These are phyloP conservation scores for Melaleuca alternifolia DNA, from an alignment of 345 rosid genomes.

Conservation along the genomic window DNA sequence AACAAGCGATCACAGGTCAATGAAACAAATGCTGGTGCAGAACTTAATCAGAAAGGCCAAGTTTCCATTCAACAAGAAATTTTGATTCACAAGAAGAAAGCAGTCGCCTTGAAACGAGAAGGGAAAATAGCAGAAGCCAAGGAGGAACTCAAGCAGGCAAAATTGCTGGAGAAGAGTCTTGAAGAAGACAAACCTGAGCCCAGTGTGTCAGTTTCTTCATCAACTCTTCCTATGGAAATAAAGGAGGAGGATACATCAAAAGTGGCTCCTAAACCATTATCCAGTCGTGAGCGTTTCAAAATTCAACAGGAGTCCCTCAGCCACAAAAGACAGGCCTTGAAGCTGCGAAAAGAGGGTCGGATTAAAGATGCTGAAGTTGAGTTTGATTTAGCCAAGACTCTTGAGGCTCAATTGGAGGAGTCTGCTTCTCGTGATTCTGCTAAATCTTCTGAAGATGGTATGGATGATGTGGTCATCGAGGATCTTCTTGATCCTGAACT, in stretches of 20 bases:
- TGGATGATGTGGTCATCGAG: constrained; percentile 47
- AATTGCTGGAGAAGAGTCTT: constrained; percentile 57
- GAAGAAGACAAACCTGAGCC: constrained; percentile 24
- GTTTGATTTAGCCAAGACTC: constrained; percentile 77
- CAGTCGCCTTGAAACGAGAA: constrained; percentile 69
- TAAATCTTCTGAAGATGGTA: constrained; percentile 22
- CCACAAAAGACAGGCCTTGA: constrained; percentile 85
- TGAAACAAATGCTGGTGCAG: constrained; percentile 12
- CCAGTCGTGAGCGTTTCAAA: constrained; percentile 79
- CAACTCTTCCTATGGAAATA: constrained; percentile 15
- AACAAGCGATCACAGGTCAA: constrained; percentile 1
- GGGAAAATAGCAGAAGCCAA: constrained; percentile 77
- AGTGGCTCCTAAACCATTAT: constrained; percentile 43
- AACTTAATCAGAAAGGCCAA: constrained; percentile 24
- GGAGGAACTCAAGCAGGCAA: constrained; percentile 71
- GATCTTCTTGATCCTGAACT: constrained; percentile 95
- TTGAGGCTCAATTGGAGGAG: constrained; percentile 80
- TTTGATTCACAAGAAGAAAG: constrained; percentile 65
- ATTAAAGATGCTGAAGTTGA: constrained; percentile 87
- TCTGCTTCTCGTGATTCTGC: constrained; percentile 24
- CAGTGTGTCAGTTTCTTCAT: constrained; percentile 1
- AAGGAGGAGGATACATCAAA: constrained; percentile 32
- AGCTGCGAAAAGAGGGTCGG: constrained; percentile 73
- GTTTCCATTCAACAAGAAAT: constrained; percentile 44
- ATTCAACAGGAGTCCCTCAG: constrained; percentile 78